Percentiles rank a stretch among this genome's conserved stretches.
phyloP scores from a whole-genome alignment of 1,139 yeast genomes.

The Yamadazyma buinensis region DNA sequence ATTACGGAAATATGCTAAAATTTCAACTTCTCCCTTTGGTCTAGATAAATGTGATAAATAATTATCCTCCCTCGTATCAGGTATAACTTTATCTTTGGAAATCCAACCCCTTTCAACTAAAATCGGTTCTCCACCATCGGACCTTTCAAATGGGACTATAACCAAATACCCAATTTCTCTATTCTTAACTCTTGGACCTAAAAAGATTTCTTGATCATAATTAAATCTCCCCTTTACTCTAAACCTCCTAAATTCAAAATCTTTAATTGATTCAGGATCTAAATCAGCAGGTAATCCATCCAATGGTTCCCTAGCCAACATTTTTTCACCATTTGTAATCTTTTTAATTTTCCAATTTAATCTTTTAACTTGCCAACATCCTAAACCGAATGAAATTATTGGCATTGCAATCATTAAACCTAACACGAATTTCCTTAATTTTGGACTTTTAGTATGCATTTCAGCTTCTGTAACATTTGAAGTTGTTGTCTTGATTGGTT shows the following conservation, averaged over 20 bases:
- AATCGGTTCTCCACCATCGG: slow-evolving; percentile 67
- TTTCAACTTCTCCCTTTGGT: slow-evolving; percentile 71
- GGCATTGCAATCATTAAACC: slow-evolving; percentile 81
- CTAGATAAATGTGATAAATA: slow-evolving; percentile 60
- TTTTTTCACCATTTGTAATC: slow-evolving; percentile 77
- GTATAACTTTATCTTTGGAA: slow-evolving; percentile 65
- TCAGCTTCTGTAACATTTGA: slow-evolving; percentile 42
- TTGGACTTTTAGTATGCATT: slow-evolving; percentile 34
- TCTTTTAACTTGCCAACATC: slow-evolving; percentile 91
- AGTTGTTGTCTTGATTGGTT: slow-evolving; percentile 59
- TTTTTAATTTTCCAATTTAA: slow-evolving; percentile 85
- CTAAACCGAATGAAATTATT: slow-evolving; percentile 74
- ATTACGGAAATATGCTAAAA: slow-evolving; percentile 69
- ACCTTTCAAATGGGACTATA: slow-evolving; percentile 76
- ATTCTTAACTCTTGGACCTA: slow-evolving; percentile 82
- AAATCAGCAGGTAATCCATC: slow-evolving; percentile 59
- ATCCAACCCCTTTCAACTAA: slow-evolving; percentile 94
- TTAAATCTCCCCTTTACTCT: slow-evolving; percentile 71
- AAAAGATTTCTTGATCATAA: slow-evolving; percentile 83
- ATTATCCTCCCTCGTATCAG: slow-evolving; percentile 47
- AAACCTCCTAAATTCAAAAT: slow-evolving; percentile 81
- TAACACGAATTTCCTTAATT: slow-evolving; percentile 48
- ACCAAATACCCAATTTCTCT: slow-evolving; percentile 77
- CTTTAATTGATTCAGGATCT: slow-evolving; percentile 52
- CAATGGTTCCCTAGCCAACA: slow-evolving; percentile 69